A percentile compares a stretch with the other conserved stretches of the same genome.
phyloP scores from a whole-genome alignment of 305 asterid genomes.

The Plantago coronopus region DNA sequence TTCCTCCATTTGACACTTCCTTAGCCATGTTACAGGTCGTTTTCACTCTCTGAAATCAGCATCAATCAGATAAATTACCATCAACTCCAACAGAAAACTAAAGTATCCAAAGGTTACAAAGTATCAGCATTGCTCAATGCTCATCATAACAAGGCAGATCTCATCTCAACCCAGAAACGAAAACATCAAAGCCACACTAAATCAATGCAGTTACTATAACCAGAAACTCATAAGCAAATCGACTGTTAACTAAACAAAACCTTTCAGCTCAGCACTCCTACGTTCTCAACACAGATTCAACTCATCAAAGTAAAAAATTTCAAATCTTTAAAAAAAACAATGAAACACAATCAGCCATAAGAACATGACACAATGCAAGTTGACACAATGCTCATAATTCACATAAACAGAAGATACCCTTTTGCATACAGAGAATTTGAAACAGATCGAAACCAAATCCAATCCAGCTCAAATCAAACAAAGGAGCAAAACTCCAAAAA shows the following conservation, averaged over 20 bases:
- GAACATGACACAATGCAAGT: constrained; percentile 17
- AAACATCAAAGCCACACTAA: neutral
- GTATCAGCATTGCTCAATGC: neutral
- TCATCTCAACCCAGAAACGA: constrained; percentile 1
- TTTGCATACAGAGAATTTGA: neutral
- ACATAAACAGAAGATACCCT: constrained; percentile 11
- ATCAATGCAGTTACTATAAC: constrained; percentile 1
- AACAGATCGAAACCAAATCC: neutral
- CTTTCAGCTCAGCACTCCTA: neutral
- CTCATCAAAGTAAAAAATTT: constrained; percentile 18
- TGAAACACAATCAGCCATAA: constrained; percentile 5
- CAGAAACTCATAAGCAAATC: neutral
- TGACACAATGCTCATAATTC: constrained; percentile 17
- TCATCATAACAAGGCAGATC: neutral
- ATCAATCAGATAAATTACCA: constrained; percentile 1
- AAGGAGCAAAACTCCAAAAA: neutral
- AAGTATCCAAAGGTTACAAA: no score
- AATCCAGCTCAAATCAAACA: constrained; percentile 1
- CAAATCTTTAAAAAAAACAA: constrained; percentile 15
- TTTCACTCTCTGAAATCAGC: constrained; percentile 23
- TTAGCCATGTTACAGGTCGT: constrained; percentile 44
- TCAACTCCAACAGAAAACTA: constrained; percentile 1
- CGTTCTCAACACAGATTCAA: constrained; percentile 17
- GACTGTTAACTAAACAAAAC: neutral
- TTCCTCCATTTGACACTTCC: constrained; percentile 44